Conservation (phyloP, 495 filamentous ascomycete species). For the Podospora didyma region DNA sequence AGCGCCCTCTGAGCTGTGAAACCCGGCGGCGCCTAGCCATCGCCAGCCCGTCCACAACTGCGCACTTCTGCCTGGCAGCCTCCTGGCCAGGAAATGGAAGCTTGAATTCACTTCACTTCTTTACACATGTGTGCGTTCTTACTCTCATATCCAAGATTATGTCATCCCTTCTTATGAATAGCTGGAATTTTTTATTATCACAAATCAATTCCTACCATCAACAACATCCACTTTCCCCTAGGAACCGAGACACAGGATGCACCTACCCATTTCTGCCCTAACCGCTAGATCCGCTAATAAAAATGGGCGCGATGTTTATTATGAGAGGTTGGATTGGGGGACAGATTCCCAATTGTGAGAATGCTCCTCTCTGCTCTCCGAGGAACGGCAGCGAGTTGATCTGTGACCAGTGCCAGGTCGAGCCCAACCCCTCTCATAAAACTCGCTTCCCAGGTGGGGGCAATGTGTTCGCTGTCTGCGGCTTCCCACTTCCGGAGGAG, state of each 20-base stretch:
- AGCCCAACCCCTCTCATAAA: constrained; percentile 12
- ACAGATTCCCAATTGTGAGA: not conserved
- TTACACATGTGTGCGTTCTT: too few relatives aligned
- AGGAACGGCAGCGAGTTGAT: not conserved
- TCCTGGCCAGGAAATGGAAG: constrained; percentile 6
- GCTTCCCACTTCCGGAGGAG: not conserved
- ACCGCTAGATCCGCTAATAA: not conserved
- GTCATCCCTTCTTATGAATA: too few relatives aligned
- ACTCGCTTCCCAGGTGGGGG: constrained; percentile 7
- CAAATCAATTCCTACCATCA: too few relatives aligned
- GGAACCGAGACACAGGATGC: not conserved
- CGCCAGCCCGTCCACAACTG: not conserved
- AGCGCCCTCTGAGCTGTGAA: constrained; percentile 19
- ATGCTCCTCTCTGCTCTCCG: not conserved
- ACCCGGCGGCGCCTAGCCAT: constrained; percentile 20
- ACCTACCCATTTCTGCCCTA: not conserved
- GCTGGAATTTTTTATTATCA: too few relatives aligned
- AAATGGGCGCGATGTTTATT: constrained; percentile 10
- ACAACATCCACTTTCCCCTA: too few relatives aligned
- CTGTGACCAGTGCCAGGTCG: constrained; percentile 3
- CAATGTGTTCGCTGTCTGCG: not conserved
- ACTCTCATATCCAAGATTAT: too few relatives aligned
- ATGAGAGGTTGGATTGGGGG: constrained; percentile 16
- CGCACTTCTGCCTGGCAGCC: not conserved
- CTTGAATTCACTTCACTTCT: too few relatives aligned